Evolutionary conservation across 257 asterid species (phyloP).

Genomic region (Nicotiana tabacum): DNA sequence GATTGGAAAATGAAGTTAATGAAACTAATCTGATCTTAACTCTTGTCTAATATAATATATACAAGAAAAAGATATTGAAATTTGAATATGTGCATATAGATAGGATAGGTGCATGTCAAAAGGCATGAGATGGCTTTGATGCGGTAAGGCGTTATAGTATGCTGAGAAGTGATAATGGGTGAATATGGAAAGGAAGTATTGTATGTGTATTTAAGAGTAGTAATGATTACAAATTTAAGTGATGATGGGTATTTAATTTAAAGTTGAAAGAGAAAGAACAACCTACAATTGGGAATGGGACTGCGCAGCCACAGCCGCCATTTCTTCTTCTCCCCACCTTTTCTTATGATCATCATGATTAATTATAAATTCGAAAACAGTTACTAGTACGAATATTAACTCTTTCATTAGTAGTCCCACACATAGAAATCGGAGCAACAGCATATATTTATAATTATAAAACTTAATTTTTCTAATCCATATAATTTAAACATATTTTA

Average conservation of each 20-base stretch:
- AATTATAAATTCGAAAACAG: not conserved
- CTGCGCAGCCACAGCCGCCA: constrained; percentile 87
- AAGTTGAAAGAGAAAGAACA: not conserved
- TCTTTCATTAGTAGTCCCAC: constrained; percentile 9
- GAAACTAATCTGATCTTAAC: not conserved
- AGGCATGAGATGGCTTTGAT: not conserved
- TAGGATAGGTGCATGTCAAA: not conserved
- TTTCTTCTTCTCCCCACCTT: constrained; percentile 19
- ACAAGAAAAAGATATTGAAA: no score
- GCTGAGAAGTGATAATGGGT: not conserved
- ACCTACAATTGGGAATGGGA: not conserved
- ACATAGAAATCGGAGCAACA: not conserved
- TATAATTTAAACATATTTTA: no score
- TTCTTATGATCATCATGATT: constrained; percentile 21
- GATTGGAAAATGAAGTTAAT: not conserved
- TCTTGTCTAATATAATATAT: no score
- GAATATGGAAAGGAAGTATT: not conserved
- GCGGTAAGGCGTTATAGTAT: not conserved
- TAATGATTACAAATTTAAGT: constrained; percentile 25
- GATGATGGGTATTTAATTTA: not conserved
- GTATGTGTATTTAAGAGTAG: constrained; percentile 43
- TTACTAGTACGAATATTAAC: not conserved
- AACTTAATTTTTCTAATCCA: no score
- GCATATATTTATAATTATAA: no score
- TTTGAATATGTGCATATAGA: not conserved